These are phyloP conservation scores for Aspergillus sp. DNA, from an alignment of 2,329 filamentous ascomycete species.

Conservation along the genomic window DNA sequence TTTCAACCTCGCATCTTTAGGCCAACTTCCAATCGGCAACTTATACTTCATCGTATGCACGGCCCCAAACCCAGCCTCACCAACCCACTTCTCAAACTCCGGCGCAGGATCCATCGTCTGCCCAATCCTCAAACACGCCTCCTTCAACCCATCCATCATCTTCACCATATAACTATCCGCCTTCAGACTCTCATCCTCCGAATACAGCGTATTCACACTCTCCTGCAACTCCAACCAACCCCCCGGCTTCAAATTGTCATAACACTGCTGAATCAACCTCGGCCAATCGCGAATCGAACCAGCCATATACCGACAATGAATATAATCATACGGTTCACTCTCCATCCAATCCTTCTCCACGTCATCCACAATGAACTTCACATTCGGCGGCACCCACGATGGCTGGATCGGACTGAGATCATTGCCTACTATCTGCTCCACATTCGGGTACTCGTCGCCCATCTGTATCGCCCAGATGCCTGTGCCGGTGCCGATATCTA, in stretches of 20 bases:
- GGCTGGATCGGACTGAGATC: conserved; percentile 49
- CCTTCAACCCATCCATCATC: conserved; percentile 22
- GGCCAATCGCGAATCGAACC: conserved; percentile 36
- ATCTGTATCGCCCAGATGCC: conserved; percentile 40
- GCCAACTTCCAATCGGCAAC: conserved; percentile 20
- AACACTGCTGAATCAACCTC: conserved; percentile 19
- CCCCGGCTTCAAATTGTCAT: conserved; percentile 14
- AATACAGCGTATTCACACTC: conserved; percentile 14
- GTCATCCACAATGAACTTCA: conserved; percentile 39
- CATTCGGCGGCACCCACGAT: conserved; percentile 41
- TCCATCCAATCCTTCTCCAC: conserved; percentile 35
- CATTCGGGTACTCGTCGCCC: conserved; percentile 38
- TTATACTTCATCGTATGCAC: conserved; percentile 11
- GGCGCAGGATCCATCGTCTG: conserved; percentile 23
- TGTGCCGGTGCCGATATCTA: conserved; percentile 46
- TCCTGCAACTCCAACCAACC: conserved; percentile 23
- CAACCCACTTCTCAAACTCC: conserved; percentile 15
- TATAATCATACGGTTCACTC: conserved; percentile 34
- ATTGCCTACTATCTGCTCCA: conserved; percentile 47
- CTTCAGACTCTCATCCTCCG: conserved; percentile 17
- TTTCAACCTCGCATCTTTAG: conserved; percentile 17
- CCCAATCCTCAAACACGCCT: conserved; percentile 15
- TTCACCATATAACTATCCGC: conserved; percentile 12
- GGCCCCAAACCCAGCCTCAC: conserved; percentile 16
- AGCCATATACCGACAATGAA: conserved; percentile 36